Evolutionary conservation across 2,329 filamentous ascomycete species (phyloP), one percentile per base, ranked within the genome.

Genomic region (Aspergillus aculeatinus): DNA sequence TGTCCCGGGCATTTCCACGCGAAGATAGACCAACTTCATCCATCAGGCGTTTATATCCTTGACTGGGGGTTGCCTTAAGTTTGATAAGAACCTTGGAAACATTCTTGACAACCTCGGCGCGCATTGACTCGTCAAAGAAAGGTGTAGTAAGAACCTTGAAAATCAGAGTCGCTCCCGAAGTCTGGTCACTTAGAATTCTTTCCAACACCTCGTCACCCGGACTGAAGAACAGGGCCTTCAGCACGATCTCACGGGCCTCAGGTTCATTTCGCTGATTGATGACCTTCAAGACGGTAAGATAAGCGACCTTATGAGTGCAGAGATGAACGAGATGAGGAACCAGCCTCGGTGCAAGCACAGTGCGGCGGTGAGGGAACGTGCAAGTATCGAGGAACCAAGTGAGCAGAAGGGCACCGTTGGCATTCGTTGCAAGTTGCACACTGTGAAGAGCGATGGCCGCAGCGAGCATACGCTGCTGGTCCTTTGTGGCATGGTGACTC

Each of bases 371-470:
- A 39, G 94, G 92, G 81, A 98, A 96, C 14, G 90, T 97, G 83
- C 95, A 99, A 1, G 95, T 98, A 73, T 99, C 95, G 58, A 99
- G 82, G 83, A 98, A 96, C 95, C 95, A 99, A 11, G 95, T 99
- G 66, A 99, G 80, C 23, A 99, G 83, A 52, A 99, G 81, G 48
- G 95, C 95, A 33, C 95, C 95, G 69, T 99, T 99, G 51, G 93
- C 90, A 73, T 97, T 98, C 53, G 94, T 97, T 10, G 95, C 94
- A 63, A 99, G 84, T 78, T 97, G 93, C 27, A 97, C 94, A 71
- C 94, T 96, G 80, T 98, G 92, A 48, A 98, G 83, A n/a, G 94
- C 92, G 76, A 99, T 97, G 7, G 91, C 89, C 57, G 94, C 92
- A 16, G 95, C 95, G 67, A 99, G 85, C 87, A 97, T 90, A 60